Percentiles rank a stretch among this genome's conserved stretches.
phyloP scores from a whole-genome alignment of 371 early-diverging fungal species.

The Mucor plumbeus region DNA sequence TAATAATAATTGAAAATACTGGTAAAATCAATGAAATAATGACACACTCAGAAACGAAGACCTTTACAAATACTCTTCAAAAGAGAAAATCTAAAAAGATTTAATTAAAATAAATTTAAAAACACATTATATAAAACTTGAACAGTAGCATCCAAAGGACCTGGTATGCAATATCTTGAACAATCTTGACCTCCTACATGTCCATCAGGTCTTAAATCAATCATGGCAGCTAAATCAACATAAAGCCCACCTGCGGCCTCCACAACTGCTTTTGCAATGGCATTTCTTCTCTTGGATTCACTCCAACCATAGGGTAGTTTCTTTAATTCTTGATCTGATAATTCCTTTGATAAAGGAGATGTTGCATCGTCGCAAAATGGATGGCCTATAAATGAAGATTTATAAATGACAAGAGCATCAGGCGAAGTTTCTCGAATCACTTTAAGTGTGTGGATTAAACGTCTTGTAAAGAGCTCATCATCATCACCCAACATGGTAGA shows the following conservation, averaged over 20 bases:
- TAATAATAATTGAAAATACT: background rate
- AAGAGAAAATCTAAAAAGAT: constrained; percentile 14
- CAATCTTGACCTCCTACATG: constrained; percentile 67
- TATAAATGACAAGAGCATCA: constrained; percentile 56
- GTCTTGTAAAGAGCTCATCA: constrained; percentile 50
- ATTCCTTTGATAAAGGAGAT: constrained; percentile 36
- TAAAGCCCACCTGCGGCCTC: constrained; percentile 65
- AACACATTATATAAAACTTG: constrained; percentile 58
- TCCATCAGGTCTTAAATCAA: constrained; percentile 60
- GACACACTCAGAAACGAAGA: background rate
- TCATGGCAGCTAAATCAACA: constrained; percentile 60
- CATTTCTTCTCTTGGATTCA: constrained; percentile 59
- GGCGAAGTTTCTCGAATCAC: constrained; percentile 48
- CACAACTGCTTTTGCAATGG: constrained; percentile 58
- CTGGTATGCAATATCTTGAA: constrained; percentile 69
- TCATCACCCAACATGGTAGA: constrained; percentile 42
- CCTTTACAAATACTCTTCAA: background rate
- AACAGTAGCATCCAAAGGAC: constrained; percentile 62
- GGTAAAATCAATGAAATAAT: background rate
- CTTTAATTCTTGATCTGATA: constrained; percentile 43
- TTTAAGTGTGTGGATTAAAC: constrained; percentile 53
- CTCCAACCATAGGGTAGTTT: constrained; percentile 59
- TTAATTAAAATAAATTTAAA: constrained; percentile 26
- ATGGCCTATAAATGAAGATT: constrained; percentile 56
- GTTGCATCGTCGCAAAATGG: constrained; percentile 51